Evolutionary conservation across 2,329 filamentous ascomycete species (phyloP), one percentile per base, ranked within the genome.

Genomic region (Trichoderma guizhouense): DNA sequence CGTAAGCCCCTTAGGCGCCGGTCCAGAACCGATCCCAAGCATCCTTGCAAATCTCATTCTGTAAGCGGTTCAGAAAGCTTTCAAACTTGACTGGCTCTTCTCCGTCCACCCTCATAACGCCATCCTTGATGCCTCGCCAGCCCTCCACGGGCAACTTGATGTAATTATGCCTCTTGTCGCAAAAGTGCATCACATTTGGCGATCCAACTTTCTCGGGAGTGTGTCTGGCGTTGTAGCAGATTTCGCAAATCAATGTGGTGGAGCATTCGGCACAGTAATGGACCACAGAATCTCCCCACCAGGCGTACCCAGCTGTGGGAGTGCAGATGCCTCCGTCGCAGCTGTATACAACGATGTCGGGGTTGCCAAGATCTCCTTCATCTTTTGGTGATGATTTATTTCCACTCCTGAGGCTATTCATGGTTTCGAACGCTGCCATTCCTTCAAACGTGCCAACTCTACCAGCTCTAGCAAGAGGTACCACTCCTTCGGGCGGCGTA

Each of bases 191-290:
- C 43, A 57, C 69, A 68, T 72, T 14, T 43, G 15, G 14, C 34
- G 60, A 32, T 32, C 57, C 55, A 36, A 24, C 65, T 72, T 68
- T 28, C 70, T 74, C 14, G 14, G 66, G 28, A 71, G 72, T 21
- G 43, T 62, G 9, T 43, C 72, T 36, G 28, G 74, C 71, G 12
- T 72, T 57, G 67, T 74, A 72, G 55, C 77, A 78, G 15, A 61
- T 43, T n/a, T 76, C 71, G 61, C 77, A 78, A 7, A 78, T 53
- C 47, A 76, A 62, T 14, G 70, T 68, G 15, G 74, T 71, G 8
- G 69, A 74, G 62, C 77, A 77, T 15, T 73, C 72, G 51, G 74
- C 28, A 64, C 76, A 78, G 21, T 72, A 69, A 68, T 78, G 77
- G 1, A 72, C 65, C 5, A 71, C 36, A 43, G 61, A 63, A 4